A percentile compares a stretch with the other conserved stretches of the same genome.
Evolutionary conservation across 371 early-diverging fungal genomes (phyloP).

Genomic region (Chytridium lagenaria): DNA sequence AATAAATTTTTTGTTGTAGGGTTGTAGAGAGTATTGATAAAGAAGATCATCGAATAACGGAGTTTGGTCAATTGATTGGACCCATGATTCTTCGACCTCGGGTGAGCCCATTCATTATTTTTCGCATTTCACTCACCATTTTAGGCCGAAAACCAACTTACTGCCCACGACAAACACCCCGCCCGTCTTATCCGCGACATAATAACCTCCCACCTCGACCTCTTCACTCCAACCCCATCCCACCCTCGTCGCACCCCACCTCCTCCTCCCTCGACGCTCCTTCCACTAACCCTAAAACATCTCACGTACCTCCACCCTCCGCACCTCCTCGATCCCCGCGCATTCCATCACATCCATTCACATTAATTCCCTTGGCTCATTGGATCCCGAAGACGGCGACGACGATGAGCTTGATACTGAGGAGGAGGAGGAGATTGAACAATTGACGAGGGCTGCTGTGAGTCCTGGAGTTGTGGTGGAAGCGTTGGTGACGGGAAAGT

Average conservation of each 20-base stretch:
- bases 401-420: not conserved
- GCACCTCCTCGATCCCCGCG: too few species aligned
- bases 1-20: not conserved
- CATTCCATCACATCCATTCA: not conserved
- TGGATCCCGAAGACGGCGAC: constrained; percentile 27
- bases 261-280: not conserved
- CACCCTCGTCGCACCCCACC: not conserved
- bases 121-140: not conserved
- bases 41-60: constrained; percentile 30
- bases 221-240: constrained; percentile 9
- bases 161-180: constrained; percentile 51
- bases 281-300: not conserved
- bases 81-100: constrained; percentile 42
- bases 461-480: constrained; percentile 2
- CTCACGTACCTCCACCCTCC: too few species aligned
- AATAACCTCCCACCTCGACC: constrained; percentile 11
- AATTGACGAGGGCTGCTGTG: not conserved
- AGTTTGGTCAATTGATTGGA: constrained; percentile 40
- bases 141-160: constrained; percentile 38
- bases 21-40: constrained; percentile 11
- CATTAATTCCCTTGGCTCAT: constrained; percentile 17
- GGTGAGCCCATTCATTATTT: constrained; percentile 18
- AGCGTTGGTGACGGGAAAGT: not conserved
- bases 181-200: constrained; percentile 45
- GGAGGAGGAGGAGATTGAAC: constrained; percentile 1